Evolutionary conservation across 805 yeast genomes (phyloP).

Genomic region (Saccharomycopsis sp.): DNA sequence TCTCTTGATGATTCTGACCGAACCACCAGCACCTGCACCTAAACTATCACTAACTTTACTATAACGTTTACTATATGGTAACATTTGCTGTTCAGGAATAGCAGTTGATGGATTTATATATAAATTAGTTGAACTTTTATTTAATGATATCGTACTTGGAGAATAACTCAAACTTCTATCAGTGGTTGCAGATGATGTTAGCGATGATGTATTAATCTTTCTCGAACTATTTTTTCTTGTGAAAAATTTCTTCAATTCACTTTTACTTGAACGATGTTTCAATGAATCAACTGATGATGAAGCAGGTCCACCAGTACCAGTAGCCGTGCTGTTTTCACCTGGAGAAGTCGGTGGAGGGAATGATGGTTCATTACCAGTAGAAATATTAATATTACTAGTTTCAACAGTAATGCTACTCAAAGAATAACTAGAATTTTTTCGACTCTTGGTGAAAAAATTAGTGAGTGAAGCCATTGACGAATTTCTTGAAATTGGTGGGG

Average conservation of each 20-base stretch:
- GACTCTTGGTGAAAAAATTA: constrained; percentile 53
- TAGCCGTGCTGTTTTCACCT: constrained; percentile 1
- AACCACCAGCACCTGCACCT: constrained; percentile 96
- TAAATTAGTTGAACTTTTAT: constrained; percentile 4
- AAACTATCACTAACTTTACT: constrained; percentile 77
- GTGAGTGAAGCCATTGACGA: constrained; percentile 75
- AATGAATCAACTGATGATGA: too few relatives aligned
- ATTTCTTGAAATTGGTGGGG: constrained; percentile 46
- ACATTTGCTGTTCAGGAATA: constrained; percentile 25
- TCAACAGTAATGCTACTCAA: constrained; percentile 11
- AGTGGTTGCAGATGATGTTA: background rate
- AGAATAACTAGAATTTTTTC: constrained; percentile 17
- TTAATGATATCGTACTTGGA: too few relatives aligned
- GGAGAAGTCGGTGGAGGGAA: constrained; percentile 22
- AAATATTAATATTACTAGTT: constrained; percentile 25
- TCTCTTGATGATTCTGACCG: constrained; percentile 68
- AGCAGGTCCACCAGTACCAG: background rate
- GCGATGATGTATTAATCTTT: constrained; percentile 6
- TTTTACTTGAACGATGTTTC: constrained; percentile 14
- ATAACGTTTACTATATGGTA: constrained; percentile 69
- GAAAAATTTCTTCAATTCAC: constrained; percentile 20
- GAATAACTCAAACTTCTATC: background rate
- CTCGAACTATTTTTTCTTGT: constrained; percentile 1
- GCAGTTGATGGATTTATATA: constrained; percentile 12
- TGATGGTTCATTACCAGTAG: constrained; percentile 19